A percentile compares a stretch with the other conserved stretches of the same genome.
These are phyloP conservation scores for Sinapis alba DNA, from an alignment of 441 rosid species.

Conservation along the genomic window DNA sequence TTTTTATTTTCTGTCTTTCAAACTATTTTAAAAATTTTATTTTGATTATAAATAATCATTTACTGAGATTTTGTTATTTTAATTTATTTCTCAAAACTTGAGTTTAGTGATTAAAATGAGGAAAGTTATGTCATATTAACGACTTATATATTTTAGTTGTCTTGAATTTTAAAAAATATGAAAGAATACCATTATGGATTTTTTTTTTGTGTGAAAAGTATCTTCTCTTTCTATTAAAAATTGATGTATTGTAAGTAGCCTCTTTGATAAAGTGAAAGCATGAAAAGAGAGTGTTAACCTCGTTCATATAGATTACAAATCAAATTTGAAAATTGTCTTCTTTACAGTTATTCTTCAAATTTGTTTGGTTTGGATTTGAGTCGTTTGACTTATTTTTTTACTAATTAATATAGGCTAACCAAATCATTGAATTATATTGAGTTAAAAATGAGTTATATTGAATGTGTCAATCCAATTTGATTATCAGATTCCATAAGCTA, in stretches of 20 bases:
- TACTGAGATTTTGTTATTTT: too few relatives aligned
- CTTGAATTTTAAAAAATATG: background rate
- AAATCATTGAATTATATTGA: too few relatives aligned
- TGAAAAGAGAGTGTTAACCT: background rate
- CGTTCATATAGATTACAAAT: too few relatives aligned
- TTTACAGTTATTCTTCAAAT: too few relatives aligned
- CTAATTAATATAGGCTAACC: too few relatives aligned
- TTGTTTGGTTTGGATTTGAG: too few relatives aligned
- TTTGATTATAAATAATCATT: too few relatives aligned
- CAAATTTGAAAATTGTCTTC: too few relatives aligned
- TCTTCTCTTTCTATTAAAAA: background rate
- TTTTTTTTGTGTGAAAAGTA: background rate
- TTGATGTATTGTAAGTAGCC: background rate
- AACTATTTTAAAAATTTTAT: too few relatives aligned
- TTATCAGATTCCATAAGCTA: background rate
- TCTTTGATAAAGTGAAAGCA: background rate
- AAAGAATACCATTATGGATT: background rate
- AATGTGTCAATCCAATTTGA: background rate
- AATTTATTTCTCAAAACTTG: background rate
- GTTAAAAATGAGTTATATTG: too few relatives aligned
- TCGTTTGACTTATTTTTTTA: too few relatives aligned
- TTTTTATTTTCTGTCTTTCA: background rate
- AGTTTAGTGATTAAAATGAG: background rate
- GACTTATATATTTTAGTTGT: background rate
- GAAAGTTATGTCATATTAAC: background rate